Evolutionary conservation across 2,329 filamentous ascomycete species (phyloP), one percentile per base, ranked within the genome.

Genomic region (Pestalotiopsis sp.): DNA sequence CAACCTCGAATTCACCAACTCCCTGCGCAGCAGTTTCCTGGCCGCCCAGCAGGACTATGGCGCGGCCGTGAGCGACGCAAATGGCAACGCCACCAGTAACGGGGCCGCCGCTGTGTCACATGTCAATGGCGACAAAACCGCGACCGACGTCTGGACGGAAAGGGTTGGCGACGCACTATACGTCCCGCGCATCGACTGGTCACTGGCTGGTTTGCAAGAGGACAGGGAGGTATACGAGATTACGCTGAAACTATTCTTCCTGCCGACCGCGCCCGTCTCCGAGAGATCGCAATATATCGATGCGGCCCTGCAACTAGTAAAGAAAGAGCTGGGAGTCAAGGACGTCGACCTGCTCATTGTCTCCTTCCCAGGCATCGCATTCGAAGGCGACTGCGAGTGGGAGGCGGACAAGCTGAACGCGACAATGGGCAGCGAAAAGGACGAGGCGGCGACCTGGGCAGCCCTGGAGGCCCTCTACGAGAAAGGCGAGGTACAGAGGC

Each of bases 241-340:
- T 76, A 98, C 95, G 0, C 91, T 96, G 70, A 99, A 99, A 82
- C 83, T 99, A 25, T 99, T 99, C 84, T 97, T 96, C 80, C 87
- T 98, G 36, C 92, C 94, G 1, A 88, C 88, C 20, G 88, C 93
- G 66, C 86, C 91, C 11, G 82, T 88, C 1, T 85, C 86, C 20
- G 82, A 90, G 72, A 89, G 95, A 69, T 88, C 88, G 73, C 84
- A 85, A 67, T 91, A 97, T 77, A 92, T 93, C 9, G 82, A 87
- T 67, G 92, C 97, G 77, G 95, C 96, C 1, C 85, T 99, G 73
- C 84, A 89, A 65, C 82, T 97, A 11, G 95, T 98, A 11, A 85
- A 92, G 72, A 92, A 91, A 78, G 93, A 97, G 80, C 83, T 99
- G 68, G 88, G 91, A 66, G 90, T 95, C 7, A 80, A 88, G 9